These are phyloP conservation scores for Candida railenensis DNA, from an alignment of 805 yeast genomes.

Conservation along the genomic window DNA sequence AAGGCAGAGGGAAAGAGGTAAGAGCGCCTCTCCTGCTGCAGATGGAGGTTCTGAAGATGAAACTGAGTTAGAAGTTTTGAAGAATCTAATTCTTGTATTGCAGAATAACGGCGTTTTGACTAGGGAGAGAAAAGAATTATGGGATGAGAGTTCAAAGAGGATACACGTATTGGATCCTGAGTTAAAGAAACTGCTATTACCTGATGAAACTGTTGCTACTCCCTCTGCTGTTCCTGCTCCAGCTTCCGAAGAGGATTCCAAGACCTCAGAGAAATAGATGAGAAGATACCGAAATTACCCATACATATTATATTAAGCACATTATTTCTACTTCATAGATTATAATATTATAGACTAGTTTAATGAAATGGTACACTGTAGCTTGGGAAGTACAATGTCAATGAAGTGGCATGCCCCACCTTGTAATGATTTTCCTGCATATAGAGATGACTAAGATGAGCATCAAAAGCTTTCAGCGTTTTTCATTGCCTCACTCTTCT, in stretches of 20 bases:
- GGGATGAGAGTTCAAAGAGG: conserved; percentile 33
- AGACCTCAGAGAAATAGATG: background rate
- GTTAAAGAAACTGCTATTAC: conserved; percentile 10
- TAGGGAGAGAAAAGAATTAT: conserved; percentile 21
- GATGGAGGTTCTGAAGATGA: background rate
- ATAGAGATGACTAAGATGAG: background rate
- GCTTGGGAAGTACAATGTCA: too few species aligned
- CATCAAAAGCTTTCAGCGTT: too few species aligned
- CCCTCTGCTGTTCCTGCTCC: background rate
- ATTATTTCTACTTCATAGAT: too few species aligned
- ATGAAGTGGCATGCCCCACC: background rate
- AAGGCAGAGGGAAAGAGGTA: background rate
- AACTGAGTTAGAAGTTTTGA: conserved; percentile 35
- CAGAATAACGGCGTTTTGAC: conserved; percentile 24
- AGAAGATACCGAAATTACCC: too few species aligned
- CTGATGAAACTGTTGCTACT: background rate
- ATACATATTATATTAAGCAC: too few species aligned
- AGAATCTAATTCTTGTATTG: conserved; percentile 42
- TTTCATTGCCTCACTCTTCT: too few species aligned
- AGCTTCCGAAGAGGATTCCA: background rate
- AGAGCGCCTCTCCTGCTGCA: conserved; percentile 4
- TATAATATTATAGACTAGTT: background rate
- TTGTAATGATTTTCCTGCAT: background rate
- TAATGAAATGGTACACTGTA: too few species aligned
- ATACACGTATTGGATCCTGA: conserved; percentile 29